These are phyloP conservation scores for Ogataea chonburiensis DNA, from an alignment of 805 yeast species.

Conservation along the genomic window DNA sequence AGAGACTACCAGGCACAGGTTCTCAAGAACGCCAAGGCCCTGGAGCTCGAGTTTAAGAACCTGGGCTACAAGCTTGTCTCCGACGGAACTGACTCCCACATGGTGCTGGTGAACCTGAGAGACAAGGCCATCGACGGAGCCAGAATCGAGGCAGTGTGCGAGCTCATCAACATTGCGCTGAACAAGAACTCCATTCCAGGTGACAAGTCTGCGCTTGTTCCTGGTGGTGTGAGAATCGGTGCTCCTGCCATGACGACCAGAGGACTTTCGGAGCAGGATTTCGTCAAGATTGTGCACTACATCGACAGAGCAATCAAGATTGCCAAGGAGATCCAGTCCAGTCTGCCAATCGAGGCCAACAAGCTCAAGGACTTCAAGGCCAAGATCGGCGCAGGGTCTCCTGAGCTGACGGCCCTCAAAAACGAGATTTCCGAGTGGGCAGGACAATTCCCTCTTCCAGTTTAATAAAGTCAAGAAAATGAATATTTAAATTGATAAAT, in stretches of 20 bases:
- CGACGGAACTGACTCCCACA: conserved; percentile 95
- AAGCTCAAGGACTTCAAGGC: conserved; percentile 95
- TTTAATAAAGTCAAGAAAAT: conserved; percentile 30
- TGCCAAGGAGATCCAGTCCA: conserved; percentile 72
- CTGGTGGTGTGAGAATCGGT: conserved; percentile 97
- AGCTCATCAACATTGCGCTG: conserved; percentile 89
- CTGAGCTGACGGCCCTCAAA: conserved; percentile 64
- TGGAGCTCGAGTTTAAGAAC: conserved; percentile 70
- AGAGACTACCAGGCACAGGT: conserved; percentile 88
- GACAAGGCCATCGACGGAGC: conserved; percentile 95
- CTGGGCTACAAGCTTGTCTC: conserved; percentile 83
- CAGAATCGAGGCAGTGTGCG: conserved; percentile 92
- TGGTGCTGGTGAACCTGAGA: conserved; percentile 87
- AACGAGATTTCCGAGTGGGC: conserved; percentile 89
- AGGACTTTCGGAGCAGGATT: conserved; percentile 89
- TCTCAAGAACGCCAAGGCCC: conserved; percentile 79
- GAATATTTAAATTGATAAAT: conserved; percentile 1
- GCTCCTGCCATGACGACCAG: conserved; percentile 99
- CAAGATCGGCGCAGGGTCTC: conserved; percentile 68
- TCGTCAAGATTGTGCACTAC: conserved; percentile 73
- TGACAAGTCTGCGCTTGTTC: conserved; percentile 93
- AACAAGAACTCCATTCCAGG: conserved; percentile 99
- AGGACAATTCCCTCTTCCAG: conserved; percentile 73
- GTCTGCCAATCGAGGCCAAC: conserved; percentile 89
- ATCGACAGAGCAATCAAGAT: conserved; percentile 76